phyloP scores from a whole-genome alignment of 768 basidiomycete genomes.

The Asterophora lycoperdoides region DNA sequence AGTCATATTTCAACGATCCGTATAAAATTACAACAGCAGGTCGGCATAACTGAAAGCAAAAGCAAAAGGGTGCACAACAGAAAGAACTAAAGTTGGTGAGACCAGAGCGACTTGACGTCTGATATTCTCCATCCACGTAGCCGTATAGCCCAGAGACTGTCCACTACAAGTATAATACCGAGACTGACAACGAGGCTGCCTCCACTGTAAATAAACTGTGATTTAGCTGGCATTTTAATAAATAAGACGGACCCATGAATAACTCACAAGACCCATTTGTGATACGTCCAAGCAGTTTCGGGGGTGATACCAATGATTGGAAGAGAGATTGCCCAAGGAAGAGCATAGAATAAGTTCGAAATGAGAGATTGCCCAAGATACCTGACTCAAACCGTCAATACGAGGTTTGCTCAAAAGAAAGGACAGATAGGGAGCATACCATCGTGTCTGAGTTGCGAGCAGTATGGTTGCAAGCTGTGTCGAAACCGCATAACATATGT shows the following conservation, averaged over 20 bases:
- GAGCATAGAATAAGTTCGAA: conserved; percentile 19
- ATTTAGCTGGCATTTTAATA: background rate
- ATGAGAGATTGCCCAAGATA: conserved; percentile 17
- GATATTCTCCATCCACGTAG: conserved; percentile 1
- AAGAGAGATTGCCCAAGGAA: conserved; percentile 21
- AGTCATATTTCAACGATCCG: too few relatives aligned
- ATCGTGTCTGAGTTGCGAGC: conserved; percentile 18
- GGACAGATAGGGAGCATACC: conserved; percentile 11
- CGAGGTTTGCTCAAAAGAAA: background rate
- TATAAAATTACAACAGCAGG: too few relatives aligned
- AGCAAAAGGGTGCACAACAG: background rate
- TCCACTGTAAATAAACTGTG: conserved; percentile 13
- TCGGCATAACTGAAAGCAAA: too few relatives aligned
- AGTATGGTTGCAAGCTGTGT: conserved; percentile 23
- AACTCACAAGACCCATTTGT: conserved; percentile 21
- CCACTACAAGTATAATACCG: conserved; percentile 16
- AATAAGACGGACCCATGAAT: background rate
- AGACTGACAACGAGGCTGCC: conserved; percentile 19
- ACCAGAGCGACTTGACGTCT: background rate
- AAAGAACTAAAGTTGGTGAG: background rate
- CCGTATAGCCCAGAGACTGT: conserved; percentile 12
- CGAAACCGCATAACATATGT: conserved; percentile 22
- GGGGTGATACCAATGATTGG: conserved; percentile 19
- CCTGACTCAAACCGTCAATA: background rate
- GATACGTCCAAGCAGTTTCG: conserved; percentile 21